Evolutionary conservation across 352 stramenopile species (phyloP).

Genomic region (Phytophthora foliorum): DNA sequence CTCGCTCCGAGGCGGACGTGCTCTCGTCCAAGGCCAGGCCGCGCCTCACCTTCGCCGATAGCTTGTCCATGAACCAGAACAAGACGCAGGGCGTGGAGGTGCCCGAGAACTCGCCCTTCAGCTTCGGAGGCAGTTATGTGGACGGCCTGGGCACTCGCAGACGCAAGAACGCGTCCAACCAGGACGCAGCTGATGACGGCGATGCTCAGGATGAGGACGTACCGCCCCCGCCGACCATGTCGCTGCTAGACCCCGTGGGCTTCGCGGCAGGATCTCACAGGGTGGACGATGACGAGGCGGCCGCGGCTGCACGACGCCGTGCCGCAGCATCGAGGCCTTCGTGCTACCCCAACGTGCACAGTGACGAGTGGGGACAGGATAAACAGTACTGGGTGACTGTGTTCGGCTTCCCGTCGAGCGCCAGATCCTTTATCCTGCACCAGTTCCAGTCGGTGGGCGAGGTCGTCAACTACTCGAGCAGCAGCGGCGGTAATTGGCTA

Average conservation of each 20-base stretch:
- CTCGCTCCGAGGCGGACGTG: slow-evolving; percentile 37
- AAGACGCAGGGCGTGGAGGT: slow-evolving; percentile 44
- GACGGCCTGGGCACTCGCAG: slow-evolving; percentile 58
- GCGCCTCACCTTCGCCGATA: slow-evolving; percentile 74
- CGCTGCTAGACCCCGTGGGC: slow-evolving; percentile 51
- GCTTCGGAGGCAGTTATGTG: slow-evolving; percentile 52
- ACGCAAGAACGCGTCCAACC: slow-evolving; percentile 47
- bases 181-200: slow-evolving; percentile 18
- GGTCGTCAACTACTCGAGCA: slow-evolving; percentile 73
- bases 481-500: slow-evolving; percentile 79
- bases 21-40: slow-evolving; percentile 41
- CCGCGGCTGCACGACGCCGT: slow-evolving; percentile 26
- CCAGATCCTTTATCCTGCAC: slow-evolving; percentile 74
- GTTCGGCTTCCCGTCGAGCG: slow-evolving; percentile 75
- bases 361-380: slow-evolving; percentile 81
- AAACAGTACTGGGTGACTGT: slow-evolving; percentile 89
- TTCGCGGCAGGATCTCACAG: slow-evolving; percentile 51
- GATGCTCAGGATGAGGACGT: slow-evolving; percentile 62
- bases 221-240: slow-evolving; percentile 68
- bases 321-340: slow-evolving; percentile 34
- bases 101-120: slow-evolving; percentile 75
- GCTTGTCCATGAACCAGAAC: slow-evolving; percentile 73
- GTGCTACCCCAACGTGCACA: slow-evolving; percentile 64
- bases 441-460: slow-evolving; percentile 84
- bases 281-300: slow-evolving; percentile 37